phyloP scores from a whole-genome alignment of 306 rosid genomes.

The Rosa lucieae region DNA sequence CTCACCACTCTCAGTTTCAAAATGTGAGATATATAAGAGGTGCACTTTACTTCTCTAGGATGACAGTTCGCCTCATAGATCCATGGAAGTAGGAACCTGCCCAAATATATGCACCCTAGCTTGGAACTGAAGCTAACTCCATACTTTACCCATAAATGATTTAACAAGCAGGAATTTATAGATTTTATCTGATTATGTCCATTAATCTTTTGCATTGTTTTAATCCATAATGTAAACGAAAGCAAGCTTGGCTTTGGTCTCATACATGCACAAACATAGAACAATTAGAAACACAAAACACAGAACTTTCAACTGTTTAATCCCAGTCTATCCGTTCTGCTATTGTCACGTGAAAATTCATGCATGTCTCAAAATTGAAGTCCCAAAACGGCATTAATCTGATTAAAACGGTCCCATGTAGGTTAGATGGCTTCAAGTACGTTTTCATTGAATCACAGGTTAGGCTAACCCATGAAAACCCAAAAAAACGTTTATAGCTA shows the following conservation, averaged over 20 bases:
- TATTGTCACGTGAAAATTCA: neutral
- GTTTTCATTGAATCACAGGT: neutral
- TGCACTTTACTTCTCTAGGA: neutral
- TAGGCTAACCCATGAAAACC: neutral
- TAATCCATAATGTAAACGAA: neutral
- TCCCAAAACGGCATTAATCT: neutral
- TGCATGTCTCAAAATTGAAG: neutral
- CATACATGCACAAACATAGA: neutral
- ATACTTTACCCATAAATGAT: neutral
- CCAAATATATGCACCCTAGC: neutral
- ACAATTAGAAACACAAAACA: neutral
- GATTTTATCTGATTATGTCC: neutral
- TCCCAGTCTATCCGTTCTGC: neutral
- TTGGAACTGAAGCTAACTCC: slow-evolving; percentile 1
- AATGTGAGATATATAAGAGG: neutral
- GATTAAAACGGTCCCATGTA: neutral
- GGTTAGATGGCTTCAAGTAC: neutral
- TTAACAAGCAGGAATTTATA: neutral
- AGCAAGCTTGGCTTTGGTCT: neutral
- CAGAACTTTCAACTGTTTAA: no score
- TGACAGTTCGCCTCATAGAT: neutral
- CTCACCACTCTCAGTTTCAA: neutral
- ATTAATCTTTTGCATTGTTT: neutral
- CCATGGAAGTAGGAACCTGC: neutral
- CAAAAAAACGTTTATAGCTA: neutral